Conservation (phyloP, 768 basidiomycete species). For the Boletus pseudo-olivaceus region DNA sequence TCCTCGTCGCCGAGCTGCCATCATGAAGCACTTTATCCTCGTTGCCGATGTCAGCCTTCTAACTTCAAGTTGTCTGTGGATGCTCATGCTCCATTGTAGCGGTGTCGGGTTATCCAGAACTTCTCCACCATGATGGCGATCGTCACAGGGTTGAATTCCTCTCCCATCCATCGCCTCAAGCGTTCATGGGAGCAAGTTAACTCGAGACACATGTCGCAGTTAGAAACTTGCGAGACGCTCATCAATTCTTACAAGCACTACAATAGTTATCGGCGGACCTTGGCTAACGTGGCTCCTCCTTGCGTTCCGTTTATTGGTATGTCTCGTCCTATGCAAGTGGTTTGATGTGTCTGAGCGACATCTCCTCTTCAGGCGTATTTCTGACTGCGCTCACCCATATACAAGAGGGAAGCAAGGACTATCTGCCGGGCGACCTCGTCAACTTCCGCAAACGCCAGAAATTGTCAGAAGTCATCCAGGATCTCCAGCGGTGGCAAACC, state of each 20-base stretch:
- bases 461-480: slow-evolving; percentile 52
- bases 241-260: slow-evolving; percentile 69
- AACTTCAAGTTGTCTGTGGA: neutral
- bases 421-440: slow-evolving; percentile 43
- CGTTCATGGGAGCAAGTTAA: slow-evolving; percentile 62
- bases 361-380: slow-evolving; percentile 45
- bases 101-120: slow-evolving; percentile 60
- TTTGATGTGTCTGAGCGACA: slow-evolving; percentile 2
- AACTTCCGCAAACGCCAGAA: slow-evolving; percentile 58
- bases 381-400: slow-evolving; percentile 58
- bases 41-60: slow-evolving; percentile 53
- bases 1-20: slow-evolving; percentile 52
- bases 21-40: slow-evolving; percentile 66
- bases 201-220: slow-evolving; percentile 43
- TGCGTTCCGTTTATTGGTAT: slow-evolving; percentile 70
- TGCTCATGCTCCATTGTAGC: slow-evolving; percentile 35
- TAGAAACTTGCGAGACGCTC: slow-evolving; percentile 53
- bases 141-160: slow-evolving; percentile 63
- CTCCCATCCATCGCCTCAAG: slow-evolving; percentile 60
- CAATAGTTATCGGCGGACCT: slow-evolving; percentile 52
- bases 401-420: slow-evolving; percentile 57
- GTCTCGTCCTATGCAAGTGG: slow-evolving; percentile 8
- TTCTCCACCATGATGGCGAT: slow-evolving; percentile 68
- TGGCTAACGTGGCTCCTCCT: slow-evolving; percentile 56
- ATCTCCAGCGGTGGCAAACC: slow-evolving; percentile 55